Percentiles rank a stretch among this genome's conserved stretches.
Evolutionary conservation across 805 yeast genomes (phyloP).

Genomic region (Spathaspora arborariae): DNA sequence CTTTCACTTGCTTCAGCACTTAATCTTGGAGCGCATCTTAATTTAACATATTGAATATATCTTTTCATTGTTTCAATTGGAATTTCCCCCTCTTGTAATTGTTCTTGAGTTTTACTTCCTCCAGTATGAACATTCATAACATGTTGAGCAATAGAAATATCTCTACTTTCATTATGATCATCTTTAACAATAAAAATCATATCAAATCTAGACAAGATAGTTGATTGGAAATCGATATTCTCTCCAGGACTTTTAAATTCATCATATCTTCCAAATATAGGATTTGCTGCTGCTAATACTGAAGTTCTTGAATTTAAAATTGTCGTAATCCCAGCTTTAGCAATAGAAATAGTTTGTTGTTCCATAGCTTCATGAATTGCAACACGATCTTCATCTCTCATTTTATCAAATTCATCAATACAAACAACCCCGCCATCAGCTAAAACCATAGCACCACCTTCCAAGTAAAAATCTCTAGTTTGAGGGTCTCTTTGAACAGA

Average conservation of each 20-base stretch:
- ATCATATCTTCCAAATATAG: constrained; percentile 94
- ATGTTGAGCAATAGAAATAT: constrained; percentile 86
- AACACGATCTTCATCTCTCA: constrained; percentile 98
- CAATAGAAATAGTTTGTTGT: constrained; percentile 97
- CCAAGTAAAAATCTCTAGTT: constrained; percentile 89
- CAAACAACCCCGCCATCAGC: constrained; percentile 99
- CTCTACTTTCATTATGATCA: constrained; percentile 83
- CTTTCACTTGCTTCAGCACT: constrained; percentile 87
- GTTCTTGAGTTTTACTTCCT: constrained; percentile 34
- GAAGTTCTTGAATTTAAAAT: constrained; percentile 94
- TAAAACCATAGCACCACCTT: constrained; percentile 99
- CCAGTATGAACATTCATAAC: constrained; percentile 95
- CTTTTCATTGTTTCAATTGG: constrained; percentile 89
- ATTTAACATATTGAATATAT: constrained; percentile 84
- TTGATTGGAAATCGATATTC: constrained; percentile 95
- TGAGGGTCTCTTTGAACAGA: constrained; percentile 89
- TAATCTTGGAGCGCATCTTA: constrained; percentile 89
- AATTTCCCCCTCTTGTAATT: constrained; percentile 70
- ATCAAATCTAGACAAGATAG: constrained; percentile 94
- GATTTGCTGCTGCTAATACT: constrained; percentile 97
- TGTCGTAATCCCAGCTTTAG: constrained; percentile 98
- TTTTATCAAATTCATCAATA: constrained; percentile 98
- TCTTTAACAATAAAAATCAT: constrained; percentile 98
- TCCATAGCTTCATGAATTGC: constrained; percentile 99
- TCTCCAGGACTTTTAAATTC: constrained; percentile 96